Base-by-base conservation (phyloP, 2,329 filamentous ascomycete genomes). In the Alternaria arbusti region DNA sequence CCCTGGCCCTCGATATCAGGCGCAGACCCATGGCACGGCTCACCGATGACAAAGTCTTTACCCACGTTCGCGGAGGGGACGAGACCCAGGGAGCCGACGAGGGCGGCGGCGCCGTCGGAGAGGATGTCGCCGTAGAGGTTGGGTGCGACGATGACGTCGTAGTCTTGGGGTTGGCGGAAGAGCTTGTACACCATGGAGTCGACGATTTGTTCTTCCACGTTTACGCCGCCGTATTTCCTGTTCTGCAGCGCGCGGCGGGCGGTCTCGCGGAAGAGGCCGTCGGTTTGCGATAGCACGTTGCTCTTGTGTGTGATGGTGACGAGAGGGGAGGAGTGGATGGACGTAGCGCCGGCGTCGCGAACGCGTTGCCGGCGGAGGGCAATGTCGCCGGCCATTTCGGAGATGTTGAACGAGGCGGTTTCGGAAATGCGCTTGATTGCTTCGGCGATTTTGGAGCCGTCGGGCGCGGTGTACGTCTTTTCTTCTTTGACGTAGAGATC, bases 111-210 rank as follows among this genome's bases (percentile, higher is more conserved):
- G 70, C 94, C 95, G 81, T 99, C 96, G 3, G 94, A 97, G 43
- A 99, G 86, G 71, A 99, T 96, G 82, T 99, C 96, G 71, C 96
- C 96, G 83, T 99, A 98, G 65, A 99, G 87, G 84, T 98, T 98
- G 56, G 95, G 96, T 9, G 95, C 96, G 50, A 99, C 96, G 73
- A 99, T 97, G 70, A 98, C 95, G 80, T 99, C 96, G 88, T 98
- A 99, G 77, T 91, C 91, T 76, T 91, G 87, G 46, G 96, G 96
- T 83, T 98, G 93, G 66, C 95, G 93, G 89, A 98, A 98, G 61
- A 99, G 91, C 86, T 98, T 98, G 89, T 98, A 98, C 62, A 98
- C 94, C 96, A 99, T 99, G 66, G 91, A 95, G 83, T 99, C 96
- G 67, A 99, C 95, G 73, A 99, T 99, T 85, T 99, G 96, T 86